Evolutionary conservation across 495 filamentous ascomycete genomes (phyloP).

Genomic region (Glarea lozoyensis): DNA sequence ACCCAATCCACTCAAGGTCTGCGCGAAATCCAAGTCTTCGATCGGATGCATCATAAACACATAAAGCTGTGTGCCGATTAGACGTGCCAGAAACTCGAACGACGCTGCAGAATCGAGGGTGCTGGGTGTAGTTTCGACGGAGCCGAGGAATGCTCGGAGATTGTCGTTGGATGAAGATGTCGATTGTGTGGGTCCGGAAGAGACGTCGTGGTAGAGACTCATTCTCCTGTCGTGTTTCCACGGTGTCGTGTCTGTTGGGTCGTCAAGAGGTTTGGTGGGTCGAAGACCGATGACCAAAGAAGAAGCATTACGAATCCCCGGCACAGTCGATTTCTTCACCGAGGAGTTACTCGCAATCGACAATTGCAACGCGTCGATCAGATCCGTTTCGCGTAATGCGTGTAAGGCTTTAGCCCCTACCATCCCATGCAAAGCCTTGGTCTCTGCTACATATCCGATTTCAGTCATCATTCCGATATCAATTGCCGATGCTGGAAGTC

Average conservation of each 20-base stretch:
- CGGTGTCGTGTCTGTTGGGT: neutral
- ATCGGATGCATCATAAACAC: neutral
- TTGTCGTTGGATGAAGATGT: neutral
- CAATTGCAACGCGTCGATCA: neutral
- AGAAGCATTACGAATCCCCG: neutral
- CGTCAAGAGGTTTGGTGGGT: neutral
- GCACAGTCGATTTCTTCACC: too few species aligned
- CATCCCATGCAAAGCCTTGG: neutral
- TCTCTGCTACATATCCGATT: neutral
- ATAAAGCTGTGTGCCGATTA: neutral
- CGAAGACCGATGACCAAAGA: neutral
- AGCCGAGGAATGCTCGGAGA: neutral
- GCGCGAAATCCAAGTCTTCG: neutral
- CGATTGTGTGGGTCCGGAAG: neutral
- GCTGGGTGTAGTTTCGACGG: neutral
- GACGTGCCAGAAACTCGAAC: neutral
- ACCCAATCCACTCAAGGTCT: constrained; percentile 33
- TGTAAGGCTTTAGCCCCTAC: neutral
- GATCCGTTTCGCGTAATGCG: neutral
- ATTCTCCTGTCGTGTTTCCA: neutral
- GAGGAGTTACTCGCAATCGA: neutral
- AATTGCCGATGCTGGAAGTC: constrained; percentile 37
- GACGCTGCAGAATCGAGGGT: neutral
- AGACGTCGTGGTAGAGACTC: neutral
- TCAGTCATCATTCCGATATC: constrained; percentile 26